Percentiles rank a stretch among this genome's conserved stretches.
Conservation (phyloP, 305 asterid genomes). For the Ajuga reptans region DNA sequence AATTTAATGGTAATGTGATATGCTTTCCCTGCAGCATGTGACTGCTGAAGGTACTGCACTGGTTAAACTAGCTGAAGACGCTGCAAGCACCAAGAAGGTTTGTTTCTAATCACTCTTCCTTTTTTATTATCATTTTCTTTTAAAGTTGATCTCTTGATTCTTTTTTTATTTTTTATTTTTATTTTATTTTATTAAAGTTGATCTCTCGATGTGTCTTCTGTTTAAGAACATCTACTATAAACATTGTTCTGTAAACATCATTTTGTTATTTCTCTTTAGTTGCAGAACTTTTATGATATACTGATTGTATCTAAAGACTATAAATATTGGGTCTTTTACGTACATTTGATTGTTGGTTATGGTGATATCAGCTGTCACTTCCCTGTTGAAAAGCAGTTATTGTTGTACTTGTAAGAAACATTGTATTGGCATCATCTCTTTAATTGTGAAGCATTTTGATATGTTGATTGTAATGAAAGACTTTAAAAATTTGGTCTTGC, state of each 20-base stretch:
- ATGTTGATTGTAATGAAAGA: not conserved
- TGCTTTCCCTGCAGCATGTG: conserved; percentile 61
- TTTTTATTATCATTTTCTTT: not conserved
- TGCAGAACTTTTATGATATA: too few relatives aligned
- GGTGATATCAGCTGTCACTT: too few relatives aligned
- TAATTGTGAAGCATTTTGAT: not conserved
- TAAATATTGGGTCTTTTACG: too few relatives aligned
- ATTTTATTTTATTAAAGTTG: too few relatives aligned
- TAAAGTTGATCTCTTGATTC: not conserved
- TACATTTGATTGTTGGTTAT: too few relatives aligned
- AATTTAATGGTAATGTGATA: conserved; percentile 2
- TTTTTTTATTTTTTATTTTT: not conserved
- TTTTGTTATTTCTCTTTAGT: not conserved
- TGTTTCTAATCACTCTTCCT: not conserved
- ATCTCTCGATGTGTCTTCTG: not conserved
- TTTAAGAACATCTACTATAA: not conserved
- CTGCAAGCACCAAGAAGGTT: conserved; percentile 92
- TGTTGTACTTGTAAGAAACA: too few relatives aligned
- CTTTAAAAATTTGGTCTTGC: not conserved
- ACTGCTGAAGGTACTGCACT: conserved; percentile 90
- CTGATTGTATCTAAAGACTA: too few relatives aligned
- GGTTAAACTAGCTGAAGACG: conserved; percentile 98
- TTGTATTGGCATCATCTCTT: too few relatives aligned
- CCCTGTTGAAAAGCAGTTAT: too few relatives aligned
- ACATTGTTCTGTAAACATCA: not conserved